Conservation (phyloP, 225 moss, liverwort and hornwort species). For the Ulota crispa region DNA sequence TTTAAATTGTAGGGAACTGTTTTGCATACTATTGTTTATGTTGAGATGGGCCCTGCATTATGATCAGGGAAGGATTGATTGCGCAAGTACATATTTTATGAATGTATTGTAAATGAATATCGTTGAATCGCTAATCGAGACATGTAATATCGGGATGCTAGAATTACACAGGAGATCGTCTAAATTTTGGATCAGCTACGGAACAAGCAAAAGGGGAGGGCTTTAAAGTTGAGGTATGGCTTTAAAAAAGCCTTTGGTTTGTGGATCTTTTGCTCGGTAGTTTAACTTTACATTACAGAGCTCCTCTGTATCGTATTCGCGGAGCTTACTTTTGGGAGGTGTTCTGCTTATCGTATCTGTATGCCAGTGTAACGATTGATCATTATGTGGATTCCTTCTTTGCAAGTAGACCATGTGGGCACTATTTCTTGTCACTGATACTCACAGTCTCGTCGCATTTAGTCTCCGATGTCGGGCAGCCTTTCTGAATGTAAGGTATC, state of each 20-base stretch:
- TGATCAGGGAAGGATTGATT: background rate
- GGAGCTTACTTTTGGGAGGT: background rate
- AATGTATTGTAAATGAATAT: conserved; percentile 7
- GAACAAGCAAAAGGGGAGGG: conserved; percentile 98
- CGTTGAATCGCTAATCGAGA: conserved; percentile 21
- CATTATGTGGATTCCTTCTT: conserved; percentile 1
- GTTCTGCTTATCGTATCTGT: conserved; percentile 11
- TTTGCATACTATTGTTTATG: background rate
- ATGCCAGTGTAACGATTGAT: background rate
- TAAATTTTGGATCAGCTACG: conserved; percentile 90
- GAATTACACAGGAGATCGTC: conserved; percentile 97
- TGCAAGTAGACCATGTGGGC: background rate
- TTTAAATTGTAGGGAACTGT: background rate
- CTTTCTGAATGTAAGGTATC: background rate
- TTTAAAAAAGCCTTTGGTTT: conserved; percentile 7
- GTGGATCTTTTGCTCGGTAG: background rate
- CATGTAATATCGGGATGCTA: conserved; percentile 34
- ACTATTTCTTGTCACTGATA: background rate
- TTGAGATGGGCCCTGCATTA: conserved; percentile 10
- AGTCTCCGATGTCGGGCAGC: background rate
- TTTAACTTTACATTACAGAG: conserved; percentile 8
- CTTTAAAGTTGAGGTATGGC: conserved; percentile 77
- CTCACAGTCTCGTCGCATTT: background rate
- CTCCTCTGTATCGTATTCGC: background rate
- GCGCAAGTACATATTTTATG: background rate